Conservation (phyloP, 345 rosid species). For the Hibiscus tridactylites region DNA sequence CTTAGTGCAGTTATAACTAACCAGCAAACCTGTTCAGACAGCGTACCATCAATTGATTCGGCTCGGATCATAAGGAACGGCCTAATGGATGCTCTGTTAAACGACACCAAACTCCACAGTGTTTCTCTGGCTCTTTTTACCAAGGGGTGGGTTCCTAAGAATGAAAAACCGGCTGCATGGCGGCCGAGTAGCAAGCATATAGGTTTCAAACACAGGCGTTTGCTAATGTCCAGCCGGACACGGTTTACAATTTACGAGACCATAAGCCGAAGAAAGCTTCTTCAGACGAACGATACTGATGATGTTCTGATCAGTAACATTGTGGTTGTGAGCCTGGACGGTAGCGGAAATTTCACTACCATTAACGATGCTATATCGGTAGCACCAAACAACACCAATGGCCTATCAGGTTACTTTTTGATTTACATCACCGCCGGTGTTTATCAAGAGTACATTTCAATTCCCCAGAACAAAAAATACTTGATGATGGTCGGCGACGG, state of each 20-base stretch:
- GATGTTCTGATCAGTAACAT: conserved; percentile 40
- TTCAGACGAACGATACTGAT: conserved; percentile 17
- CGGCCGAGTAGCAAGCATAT: conserved; percentile 24
- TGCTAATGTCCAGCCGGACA: conserved; percentile 43
- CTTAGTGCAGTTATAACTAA: conserved; percentile 76
- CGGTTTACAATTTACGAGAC: conserved; percentile 48
- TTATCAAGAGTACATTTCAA: conserved; percentile 64
- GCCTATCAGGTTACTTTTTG: conserved; percentile 58
- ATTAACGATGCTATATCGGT: conserved; percentile 58
- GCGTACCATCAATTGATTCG: conserved; percentile 40
- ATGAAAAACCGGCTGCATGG: conserved; percentile 22
- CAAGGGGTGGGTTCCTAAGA: conserved; percentile 68
- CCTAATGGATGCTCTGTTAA: conserved; percentile 39
- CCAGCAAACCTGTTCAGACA: conserved; percentile 68
- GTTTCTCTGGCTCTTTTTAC: conserved; percentile 68
- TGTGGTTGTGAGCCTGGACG: conserved; percentile 60
- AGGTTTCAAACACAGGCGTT: conserved; percentile 38
- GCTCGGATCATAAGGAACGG: conserved; percentile 48
- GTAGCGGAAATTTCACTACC: conserved; percentile 61
- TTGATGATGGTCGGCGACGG: conserved; percentile 90
- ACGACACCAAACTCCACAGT: conserved; percentile 68
- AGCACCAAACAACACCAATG: conserved; percentile 66
- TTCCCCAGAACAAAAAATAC: conserved; percentile 59
- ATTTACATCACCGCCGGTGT: conserved; percentile 58
- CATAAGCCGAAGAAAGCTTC: conserved; percentile 46